These are phyloP conservation scores for Arabidopsis suecica DNA, from an alignment of 345 rosid genomes.

Conservation along the genomic window DNA sequence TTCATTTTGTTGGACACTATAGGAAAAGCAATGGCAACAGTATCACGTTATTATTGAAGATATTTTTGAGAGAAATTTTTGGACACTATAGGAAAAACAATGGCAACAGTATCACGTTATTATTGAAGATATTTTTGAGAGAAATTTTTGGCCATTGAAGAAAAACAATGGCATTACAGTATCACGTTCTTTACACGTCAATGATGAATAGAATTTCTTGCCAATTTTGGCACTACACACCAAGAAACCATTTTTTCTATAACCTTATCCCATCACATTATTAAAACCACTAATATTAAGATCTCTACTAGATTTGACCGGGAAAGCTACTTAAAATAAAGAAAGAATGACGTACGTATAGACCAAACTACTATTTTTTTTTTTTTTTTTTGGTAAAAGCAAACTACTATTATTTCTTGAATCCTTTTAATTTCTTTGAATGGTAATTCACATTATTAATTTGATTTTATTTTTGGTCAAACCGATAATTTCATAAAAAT, in stretches of 20 bases:
- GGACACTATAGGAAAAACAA: neutral
- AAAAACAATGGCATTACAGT: neutral
- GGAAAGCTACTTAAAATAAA: neutral
- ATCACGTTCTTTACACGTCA: neutral
- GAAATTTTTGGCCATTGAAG: too few relatives aligned
- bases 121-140: too few relatives aligned
- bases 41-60: too few relatives aligned
- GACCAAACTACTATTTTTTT: neutral
- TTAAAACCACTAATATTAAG: neutral
- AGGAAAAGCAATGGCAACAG: too few relatives aligned
- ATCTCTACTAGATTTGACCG: constrained; percentile 2
- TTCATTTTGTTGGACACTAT: too few relatives aligned
- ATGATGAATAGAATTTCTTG: neutral
- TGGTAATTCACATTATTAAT: too few relatives aligned
- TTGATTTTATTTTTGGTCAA: too few relatives aligned
- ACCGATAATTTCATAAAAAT: too few relatives aligned
- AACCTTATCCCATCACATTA: neutral
- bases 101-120: neutral
- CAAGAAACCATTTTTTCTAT: neutral
- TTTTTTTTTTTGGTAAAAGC: neutral
- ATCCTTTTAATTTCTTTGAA: neutral
- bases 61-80: too few relatives aligned
- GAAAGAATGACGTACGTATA: neutral
- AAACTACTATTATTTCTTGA: neutral
- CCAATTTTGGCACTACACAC: neutral